Base-by-base conservation (phyloP, 2,329 filamentous ascomycete species). In the Coniella lustricola region DNA sequence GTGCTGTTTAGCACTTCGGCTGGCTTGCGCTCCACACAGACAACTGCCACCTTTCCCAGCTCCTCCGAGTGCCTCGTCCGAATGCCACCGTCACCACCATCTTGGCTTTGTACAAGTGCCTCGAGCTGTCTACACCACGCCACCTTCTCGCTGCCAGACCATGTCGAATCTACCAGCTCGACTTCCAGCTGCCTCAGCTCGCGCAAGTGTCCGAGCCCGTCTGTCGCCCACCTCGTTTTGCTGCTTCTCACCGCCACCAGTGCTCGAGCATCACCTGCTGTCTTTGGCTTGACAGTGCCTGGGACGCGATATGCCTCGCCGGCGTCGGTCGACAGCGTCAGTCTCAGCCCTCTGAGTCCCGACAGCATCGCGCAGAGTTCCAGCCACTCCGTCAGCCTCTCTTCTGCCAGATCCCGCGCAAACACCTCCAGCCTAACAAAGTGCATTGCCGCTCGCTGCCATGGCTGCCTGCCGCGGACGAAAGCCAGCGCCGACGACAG, bases 361-460 rank as follows among this genome's bases (percentile, higher is more conserved):
- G 12, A n/a, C 66, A 66, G 67, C 20, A 58, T 54, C 3, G 44
- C 52, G 55, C 70, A 73, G 0, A 73, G 52, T 25, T 60, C 60
- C 12, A 49, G 47, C 69, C 70, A 72, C 44, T 64, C 62, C 14
- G 57, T 54, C 10, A 60, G 53, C 7, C 57, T 57, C 40, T 56
- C 47, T 14, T 55, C 20, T 3, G 57, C 56, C 8, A 73, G 56
- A 48, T 75, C 70, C 9, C 60, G 55, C 1, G 60, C 61, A 17
- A 67, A 57, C 10, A 73, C 59, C 49, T 75, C 71, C 1, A 75
- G 56, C 1, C 69, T 58, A 2, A 66, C 63, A 42, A 63, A 69
- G 9, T 71, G 64, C 56, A 75, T 55, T 2, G 55, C 53, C n/a
- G 55, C 55, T 3, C 60, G 58, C 62, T 76, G 72, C 73, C 73